A percentile compares a stretch with the other conserved stretches of the same genome.
Conservation (phyloP, 179 eudicot genomes). For the Silene noctiflora region DNA sequence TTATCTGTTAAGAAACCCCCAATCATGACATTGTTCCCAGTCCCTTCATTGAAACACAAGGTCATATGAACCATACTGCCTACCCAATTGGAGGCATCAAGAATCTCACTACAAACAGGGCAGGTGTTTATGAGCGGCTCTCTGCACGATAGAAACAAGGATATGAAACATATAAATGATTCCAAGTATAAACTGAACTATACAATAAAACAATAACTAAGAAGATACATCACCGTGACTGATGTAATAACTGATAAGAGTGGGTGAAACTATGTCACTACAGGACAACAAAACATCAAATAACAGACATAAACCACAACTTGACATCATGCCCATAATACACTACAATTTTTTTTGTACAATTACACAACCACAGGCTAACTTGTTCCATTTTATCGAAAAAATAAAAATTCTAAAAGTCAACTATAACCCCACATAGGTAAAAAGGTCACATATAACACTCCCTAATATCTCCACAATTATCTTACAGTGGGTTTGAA, state of each 20-base stretch:
- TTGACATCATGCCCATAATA: not conserved
- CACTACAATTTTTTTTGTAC: not conserved
- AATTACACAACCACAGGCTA: not conserved
- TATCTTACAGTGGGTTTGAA: not conserved
- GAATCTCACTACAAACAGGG: conserved; percentile 91
- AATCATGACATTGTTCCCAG: conserved; percentile 83
- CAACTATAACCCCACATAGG: not conserved
- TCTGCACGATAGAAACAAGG: conserved; percentile 44
- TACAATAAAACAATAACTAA: not conserved
- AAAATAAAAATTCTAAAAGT: not conserved
- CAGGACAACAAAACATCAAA: not conserved
- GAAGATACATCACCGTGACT: not conserved
- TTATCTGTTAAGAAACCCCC: conserved; percentile 95
- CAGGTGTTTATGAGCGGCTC: conserved; percentile 76
- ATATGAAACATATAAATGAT: conserved; percentile 6
- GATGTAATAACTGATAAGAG: not conserved
- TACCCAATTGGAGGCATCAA: conserved; percentile 60
- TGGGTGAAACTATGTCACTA: not conserved
- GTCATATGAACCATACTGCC: conserved; percentile 83
- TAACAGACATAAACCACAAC: not conserved
- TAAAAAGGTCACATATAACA: not conserved
- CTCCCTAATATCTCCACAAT: conserved; percentile 3
- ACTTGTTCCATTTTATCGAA: not conserved
- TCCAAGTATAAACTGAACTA: not conserved
- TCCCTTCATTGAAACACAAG: conserved; percentile 92